Evolutionary conservation across 768 basidiomycete species (phyloP).

Genomic region (Leccinum arenicola): DNA sequence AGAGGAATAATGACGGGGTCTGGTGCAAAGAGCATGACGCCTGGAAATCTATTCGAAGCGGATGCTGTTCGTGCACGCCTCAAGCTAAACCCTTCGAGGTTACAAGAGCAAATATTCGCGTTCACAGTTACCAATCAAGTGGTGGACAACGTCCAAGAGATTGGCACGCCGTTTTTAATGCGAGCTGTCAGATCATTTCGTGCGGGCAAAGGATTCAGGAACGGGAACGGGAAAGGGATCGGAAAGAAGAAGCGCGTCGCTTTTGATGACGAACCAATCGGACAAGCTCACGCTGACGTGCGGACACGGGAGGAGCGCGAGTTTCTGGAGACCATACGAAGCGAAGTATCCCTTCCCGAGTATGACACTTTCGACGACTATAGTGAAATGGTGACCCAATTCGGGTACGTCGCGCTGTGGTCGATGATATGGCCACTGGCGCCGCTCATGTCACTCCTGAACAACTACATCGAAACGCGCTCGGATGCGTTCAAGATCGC

Average conservation of each 20-base stretch:
- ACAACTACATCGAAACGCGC: slow-evolving; percentile 90
- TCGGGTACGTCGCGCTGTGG: slow-evolving; percentile 92
- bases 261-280: slow-evolving; percentile 58
- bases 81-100: slow-evolving; percentile 64
- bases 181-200: slow-evolving; percentile 54
- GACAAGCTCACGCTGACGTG: slow-evolving; percentile 28
- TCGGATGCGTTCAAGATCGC: slow-evolving; percentile 96
- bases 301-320: slow-evolving; percentile 61
- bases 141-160: slow-evolving; percentile 71
- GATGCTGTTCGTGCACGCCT: slow-evolving; percentile 47
- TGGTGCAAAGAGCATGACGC: slow-evolving; percentile 13
- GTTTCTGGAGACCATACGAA: slow-evolving; percentile 76
- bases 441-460: slow-evolving; percentile 83
- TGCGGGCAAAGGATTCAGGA: slow-evolving; percentile 39
- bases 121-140: slow-evolving; percentile 88
- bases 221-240: slow-evolving; percentile 19
- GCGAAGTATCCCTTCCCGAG: slow-evolving; percentile 74
- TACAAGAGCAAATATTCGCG: slow-evolving; percentile 92
- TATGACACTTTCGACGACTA: slow-evolving; percentile 87
- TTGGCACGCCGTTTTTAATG: slow-evolving; percentile 76
- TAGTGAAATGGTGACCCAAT: slow-evolving; percentile 95
- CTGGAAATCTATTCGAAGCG: slow-evolving; percentile 45
- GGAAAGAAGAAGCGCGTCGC: slow-evolving; percentile 64
- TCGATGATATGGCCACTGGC: slow-evolving; percentile 93
- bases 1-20: slow-evolving; percentile 8